These are phyloP conservation scores for Trypanosoma caninum DNA, from an alignment of 208 protist genomes.

Conservation along the genomic window DNA sequence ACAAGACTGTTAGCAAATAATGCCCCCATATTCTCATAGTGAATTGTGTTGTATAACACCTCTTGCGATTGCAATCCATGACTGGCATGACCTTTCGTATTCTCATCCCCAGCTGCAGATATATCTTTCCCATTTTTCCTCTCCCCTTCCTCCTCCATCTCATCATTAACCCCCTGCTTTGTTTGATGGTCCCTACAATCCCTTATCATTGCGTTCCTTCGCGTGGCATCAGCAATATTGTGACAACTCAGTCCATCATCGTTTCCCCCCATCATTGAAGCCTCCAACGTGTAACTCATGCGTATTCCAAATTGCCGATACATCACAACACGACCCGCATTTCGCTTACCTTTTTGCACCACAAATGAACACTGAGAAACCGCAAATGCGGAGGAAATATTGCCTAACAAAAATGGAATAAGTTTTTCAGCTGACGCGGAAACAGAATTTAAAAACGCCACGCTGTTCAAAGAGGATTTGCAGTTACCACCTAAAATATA, in stretches of 20 bases:
- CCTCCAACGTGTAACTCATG: slow-evolving; percentile 94
- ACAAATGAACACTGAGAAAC: slow-evolving; percentile 79
- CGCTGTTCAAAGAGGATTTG: not conserved
- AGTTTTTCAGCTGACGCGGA: slow-evolving; percentile 63
- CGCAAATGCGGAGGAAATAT: slow-evolving; percentile 60
- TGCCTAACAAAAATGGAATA: slow-evolving; percentile 54
- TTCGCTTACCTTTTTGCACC: slow-evolving; percentile 85
- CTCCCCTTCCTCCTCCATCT: not conserved
- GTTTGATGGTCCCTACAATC: not conserved
- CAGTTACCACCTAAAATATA: not conserved
- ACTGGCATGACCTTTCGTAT: not conserved
- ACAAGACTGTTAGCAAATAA: slow-evolving; percentile 12
- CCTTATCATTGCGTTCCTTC: not conserved
- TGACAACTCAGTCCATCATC: slow-evolving; percentile 1
- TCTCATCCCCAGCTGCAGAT: not conserved
- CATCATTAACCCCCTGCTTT: slow-evolving; percentile 8
- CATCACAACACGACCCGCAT: slow-evolving; percentile 89
- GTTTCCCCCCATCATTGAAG: slow-evolving; percentile 88
- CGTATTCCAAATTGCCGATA: slow-evolving; percentile 89
- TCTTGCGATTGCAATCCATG: slow-evolving; percentile 8
- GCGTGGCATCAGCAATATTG: not conserved
- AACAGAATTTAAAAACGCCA: not conserved
- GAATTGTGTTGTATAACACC: slow-evolving; percentile 17
- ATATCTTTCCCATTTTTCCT: not conserved
- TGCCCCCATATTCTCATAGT: slow-evolving; percentile 29